Base-by-base conservation (phyloP, 805 yeast species). In the Candida coquimbonensis region DNA sequence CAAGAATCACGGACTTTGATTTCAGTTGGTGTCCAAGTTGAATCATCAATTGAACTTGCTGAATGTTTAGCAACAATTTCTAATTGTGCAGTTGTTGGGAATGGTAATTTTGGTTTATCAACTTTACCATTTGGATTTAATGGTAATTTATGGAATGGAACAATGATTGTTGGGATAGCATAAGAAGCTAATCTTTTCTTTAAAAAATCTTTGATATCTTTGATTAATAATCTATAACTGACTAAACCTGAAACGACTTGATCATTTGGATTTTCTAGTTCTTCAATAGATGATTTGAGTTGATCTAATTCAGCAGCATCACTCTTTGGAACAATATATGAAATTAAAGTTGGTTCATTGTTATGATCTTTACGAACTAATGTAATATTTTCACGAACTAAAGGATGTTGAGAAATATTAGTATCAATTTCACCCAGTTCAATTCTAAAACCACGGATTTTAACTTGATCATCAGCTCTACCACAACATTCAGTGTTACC, bases 401-500 rank as follows among this genome's bases (percentile, higher is more conserved):
- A 69, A 2, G 93, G 86, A 69, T 90, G 96, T 64, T 89, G 96
- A 13, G 97, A 89, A 50, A 93, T 78, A 62, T 93, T 96, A 14
- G 99, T 93, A 65, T 93, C 98, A 61, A 93, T 95, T 68, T 93
- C 99, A 49, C 99, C 99, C 46, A 93, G 74, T 68, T 93, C 99
- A 52, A 93, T 95, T 68, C 99, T 80, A 79, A 93, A 95, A 2
- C 99, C 99, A 70, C 99, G 81, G 54, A 93, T 93, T 66, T 93
- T 93, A 50, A 93, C 96, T 67, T 93, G 99, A 63, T 91, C 98
- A 68, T 93, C 99, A 26, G 99, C 99, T 64, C 99, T 80, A 49
- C 99, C 99, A 63, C 95, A 85, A 65, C 97, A 91, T 71, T 93
- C 99, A 56, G 93, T 89, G 68, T 93, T 87, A 47, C 99, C 99